Base-by-base conservation (phyloP, 768 basidiomycete species). In the Phaeolepiota aurea region DNA sequence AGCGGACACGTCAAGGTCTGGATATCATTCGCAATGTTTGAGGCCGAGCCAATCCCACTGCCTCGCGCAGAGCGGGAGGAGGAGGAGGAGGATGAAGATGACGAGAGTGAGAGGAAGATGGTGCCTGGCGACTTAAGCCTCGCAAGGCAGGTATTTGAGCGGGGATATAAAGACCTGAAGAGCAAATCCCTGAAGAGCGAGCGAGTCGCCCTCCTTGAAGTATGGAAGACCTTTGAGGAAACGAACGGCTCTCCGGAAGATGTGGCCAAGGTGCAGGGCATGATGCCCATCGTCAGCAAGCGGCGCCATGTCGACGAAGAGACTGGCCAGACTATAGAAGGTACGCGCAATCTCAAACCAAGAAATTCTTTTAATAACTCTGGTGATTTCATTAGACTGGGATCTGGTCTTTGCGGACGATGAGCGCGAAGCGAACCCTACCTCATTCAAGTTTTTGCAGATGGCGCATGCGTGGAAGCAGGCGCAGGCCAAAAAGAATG, bases 1-100 rank as follows among this genome's bases (percentile, higher is more conserved):
- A 94, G 90, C 48, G 88, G 88, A 3, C 93, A 98, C 56, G 86
- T 91, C 63, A 97, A 97, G 63, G 91, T 94, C 14, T 98, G 92
- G 91, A 88, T 96, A 41, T 82, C 91, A 40, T 98, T 84, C 59
- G 94, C 94, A 0, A 72, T 85, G 50, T 96, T 97, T 51, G 94
- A 98, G 61, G 84, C 79, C 3, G 83, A 84, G 51, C 66, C 77
- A 4, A 82, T 87, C 32, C 79, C 79, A 3, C 50, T 82, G 3
- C 74, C 76, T 7, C 66, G 82, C 15, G 77, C 73, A 3, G 64
- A 72, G 50, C 70, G 84, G 30, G 85, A 83, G 39, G 84, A 82
- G 4, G 85, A 85, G 10, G 80, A 82, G 14, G 78, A 77, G 3
- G 83, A 85, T 5, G 83, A 81, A 4, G 65, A 72, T 3, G 67